These are phyloP conservation scores for Clonostachys solani DNA, from an alignment of 2,329 filamentous ascomycete genomes.

Conservation along the genomic window DNA sequence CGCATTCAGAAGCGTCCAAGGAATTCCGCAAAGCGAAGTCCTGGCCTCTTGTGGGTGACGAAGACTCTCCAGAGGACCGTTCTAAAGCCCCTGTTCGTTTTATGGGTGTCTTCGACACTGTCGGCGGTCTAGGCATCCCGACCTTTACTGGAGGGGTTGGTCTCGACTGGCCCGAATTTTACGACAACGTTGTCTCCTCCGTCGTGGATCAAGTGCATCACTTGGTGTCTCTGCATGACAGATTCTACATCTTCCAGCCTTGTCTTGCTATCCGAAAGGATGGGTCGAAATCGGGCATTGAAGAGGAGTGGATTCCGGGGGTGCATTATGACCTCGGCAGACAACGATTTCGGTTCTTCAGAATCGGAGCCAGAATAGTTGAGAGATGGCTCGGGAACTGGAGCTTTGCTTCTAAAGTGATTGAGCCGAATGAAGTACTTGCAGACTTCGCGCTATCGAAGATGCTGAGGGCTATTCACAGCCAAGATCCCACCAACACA, in stretches of 20 bases:
- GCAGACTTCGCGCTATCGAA: slow-evolving; percentile 9
- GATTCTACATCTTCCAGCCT: slow-evolving; percentile 10
- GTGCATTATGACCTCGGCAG: slow-evolving; percentile 13
- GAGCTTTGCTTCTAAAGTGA: slow-evolving; percentile 8
- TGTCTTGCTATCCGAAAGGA: slow-evolving; percentile 7
- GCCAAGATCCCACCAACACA: too few species aligned
- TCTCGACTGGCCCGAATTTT: slow-evolving; percentile 14
- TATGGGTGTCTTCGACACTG: slow-evolving; percentile 14
- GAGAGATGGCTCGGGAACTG: slow-evolving; percentile 18
- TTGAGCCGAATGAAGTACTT: slow-evolving; percentile 12
- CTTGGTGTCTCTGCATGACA: slow-evolving; percentile 11
- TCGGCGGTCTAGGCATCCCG: slow-evolving; percentile 11
- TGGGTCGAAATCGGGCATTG: slow-evolving; percentile 3
- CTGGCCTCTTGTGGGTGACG: neutral
- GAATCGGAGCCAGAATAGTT: slow-evolving; percentile 10
- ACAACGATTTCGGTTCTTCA: slow-evolving; percentile 11
- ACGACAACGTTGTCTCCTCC: slow-evolving; percentile 14
- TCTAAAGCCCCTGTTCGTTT: slow-evolving; percentile 11
- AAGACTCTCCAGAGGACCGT: neutral
- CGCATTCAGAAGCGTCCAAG: slow-evolving; percentile 7
- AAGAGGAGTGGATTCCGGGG: slow-evolving; percentile 14
- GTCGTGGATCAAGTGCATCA: slow-evolving; percentile 15
- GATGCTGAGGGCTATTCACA: slow-evolving; percentile 7
- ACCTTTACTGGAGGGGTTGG: slow-evolving; percentile 11
- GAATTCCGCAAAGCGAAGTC: slow-evolving; percentile 5